Evolutionary conservation across 495 filamentous ascomycete species (phyloP).

Genomic region (Bathelium albidoporum): DNA sequence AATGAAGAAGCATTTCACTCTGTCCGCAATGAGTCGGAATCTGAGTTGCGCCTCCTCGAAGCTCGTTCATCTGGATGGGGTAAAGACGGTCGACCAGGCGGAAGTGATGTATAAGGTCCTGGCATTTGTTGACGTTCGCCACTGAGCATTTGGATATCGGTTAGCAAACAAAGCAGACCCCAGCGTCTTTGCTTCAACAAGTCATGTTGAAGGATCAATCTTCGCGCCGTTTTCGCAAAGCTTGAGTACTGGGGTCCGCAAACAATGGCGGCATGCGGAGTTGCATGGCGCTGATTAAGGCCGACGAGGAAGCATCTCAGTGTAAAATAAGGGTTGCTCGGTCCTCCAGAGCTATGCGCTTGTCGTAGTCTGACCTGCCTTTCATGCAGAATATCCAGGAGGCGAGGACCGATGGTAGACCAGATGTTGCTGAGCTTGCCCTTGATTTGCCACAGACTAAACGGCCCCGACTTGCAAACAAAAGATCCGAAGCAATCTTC

Average conservation of each 20-base stretch:
- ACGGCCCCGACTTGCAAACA: neutral
- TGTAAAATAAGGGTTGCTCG: neutral
- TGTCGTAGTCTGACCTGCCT: neutral
- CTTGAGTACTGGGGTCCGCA: neutral
- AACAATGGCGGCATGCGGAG: neutral
- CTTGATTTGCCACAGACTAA: neutral
- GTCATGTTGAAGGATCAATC: neutral
- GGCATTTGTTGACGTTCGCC: neutral
- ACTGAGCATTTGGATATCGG: neutral
- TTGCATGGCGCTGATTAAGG: neutral
- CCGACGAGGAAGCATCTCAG: neutral
- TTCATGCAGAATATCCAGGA: neutral
- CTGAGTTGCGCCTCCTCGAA: neutral
- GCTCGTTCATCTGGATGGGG: neutral
- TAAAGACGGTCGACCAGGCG: neutral
- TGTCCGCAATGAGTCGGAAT: neutral
- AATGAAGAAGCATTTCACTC: too few relatives aligned
- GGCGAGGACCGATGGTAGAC: neutral
- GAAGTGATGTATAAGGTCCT: neutral
- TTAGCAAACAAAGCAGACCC: neutral
- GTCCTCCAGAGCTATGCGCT: neutral
- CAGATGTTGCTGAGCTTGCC: neutral
- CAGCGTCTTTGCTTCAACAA: neutral
- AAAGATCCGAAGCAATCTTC: neutral
- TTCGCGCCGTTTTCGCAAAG: neutral